A percentile compares a stretch with the other conserved stretches of the same genome.
Conservation (phyloP, 83 land plant genomes). For the Isoetes engelmannii region DNA sequence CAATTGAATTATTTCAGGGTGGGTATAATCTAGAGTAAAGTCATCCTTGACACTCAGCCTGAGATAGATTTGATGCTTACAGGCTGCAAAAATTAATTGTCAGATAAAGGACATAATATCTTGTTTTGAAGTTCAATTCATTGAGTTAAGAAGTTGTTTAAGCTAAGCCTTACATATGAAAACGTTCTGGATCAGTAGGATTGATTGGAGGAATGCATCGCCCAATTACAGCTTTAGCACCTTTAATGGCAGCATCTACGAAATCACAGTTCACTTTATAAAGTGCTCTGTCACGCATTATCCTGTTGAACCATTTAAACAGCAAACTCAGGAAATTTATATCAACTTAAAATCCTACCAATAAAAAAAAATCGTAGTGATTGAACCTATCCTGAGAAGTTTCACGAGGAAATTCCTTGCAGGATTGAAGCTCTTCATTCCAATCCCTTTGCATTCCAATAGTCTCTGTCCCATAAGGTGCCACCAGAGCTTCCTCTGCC, state of each 20-base stretch:
- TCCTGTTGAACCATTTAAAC: too few species aligned
- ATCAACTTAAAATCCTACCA: too few species aligned
- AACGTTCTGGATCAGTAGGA: slow-evolving; percentile 99
- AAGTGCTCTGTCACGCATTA: slow-evolving; percentile 88
- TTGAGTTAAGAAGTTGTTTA: too few species aligned
- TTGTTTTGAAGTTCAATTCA: too few species aligned
- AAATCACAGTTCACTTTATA: slow-evolving; percentile 98
- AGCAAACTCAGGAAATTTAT: too few species aligned
- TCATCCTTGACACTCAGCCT: too few species aligned
- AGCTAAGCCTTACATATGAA: slow-evolving; percentile 99
- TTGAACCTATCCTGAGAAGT: slow-evolving; percentile 90
- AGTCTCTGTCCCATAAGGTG: slow-evolving; percentile 85
- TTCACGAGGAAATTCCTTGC: slow-evolving; percentile 84
- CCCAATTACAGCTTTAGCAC: slow-evolving; percentile 90
- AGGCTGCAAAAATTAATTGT: too few species aligned
- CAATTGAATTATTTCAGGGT: too few species aligned
- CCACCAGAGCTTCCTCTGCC: slow-evolving; percentile 74
- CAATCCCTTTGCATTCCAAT: slow-evolving; percentile 99
- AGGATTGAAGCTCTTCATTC: slow-evolving; percentile 98
- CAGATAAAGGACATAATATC: too few species aligned
- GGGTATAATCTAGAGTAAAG: too few species aligned
- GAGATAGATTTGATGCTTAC: too few species aligned
- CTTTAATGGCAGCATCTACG: slow-evolving; percentile 91
- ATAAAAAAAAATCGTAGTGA: too few species aligned
- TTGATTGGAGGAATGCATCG: slow-evolving; percentile 98